A percentile compares a stretch with the other conserved stretches of the same genome.
Evolutionary conservation across 805 yeast species (phyloP).

Genomic region (Ogataea degrootiae): DNA sequence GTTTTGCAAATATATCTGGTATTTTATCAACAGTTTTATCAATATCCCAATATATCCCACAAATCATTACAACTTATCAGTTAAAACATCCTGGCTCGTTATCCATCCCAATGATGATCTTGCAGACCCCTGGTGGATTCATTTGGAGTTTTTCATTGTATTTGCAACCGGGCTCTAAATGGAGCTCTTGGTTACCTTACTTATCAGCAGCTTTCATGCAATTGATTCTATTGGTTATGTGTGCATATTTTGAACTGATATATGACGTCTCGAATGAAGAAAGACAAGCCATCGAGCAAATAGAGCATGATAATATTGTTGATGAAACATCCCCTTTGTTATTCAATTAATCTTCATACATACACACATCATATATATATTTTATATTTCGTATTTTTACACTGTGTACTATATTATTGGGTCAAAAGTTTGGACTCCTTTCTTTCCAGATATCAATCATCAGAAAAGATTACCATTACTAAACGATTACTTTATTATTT

Average conservation of each 20-base stretch:
- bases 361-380: too few relatives aligned
- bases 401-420: too few relatives aligned
- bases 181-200: conserved; percentile 87
- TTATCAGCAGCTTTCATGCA: conserved; percentile 68
- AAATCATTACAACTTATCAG: conserved; percentile 60
- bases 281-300: conserved; percentile 14
- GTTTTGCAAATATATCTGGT: conserved; percentile 59
- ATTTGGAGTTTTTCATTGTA: conserved; percentile 72
- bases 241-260: conserved; percentile 43
- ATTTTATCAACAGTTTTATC: conserved; percentile 60
- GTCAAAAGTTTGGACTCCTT: too few relatives aligned
- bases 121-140: conserved; percentile 89
- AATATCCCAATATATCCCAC: conserved; percentile 73
- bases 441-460: too few relatives aligned
- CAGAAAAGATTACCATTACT: too few relatives aligned
- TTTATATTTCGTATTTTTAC: too few relatives aligned
- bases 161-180: conserved; percentile 67
- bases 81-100: conserved; percentile 77
- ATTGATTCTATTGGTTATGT: conserved; percentile 54
- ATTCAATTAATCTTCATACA: too few relatives aligned
- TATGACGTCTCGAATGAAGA: conserved; percentile 20
- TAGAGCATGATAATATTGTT: conserved; percentile 12
- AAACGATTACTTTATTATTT: too few relatives aligned
- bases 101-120: conserved; percentile 73
- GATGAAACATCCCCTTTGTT: conserved; percentile 10